Evolutionary conservation across 2,329 filamentous ascomycete species (phyloP).

Genomic region (Colletotrichum falcatum): DNA sequence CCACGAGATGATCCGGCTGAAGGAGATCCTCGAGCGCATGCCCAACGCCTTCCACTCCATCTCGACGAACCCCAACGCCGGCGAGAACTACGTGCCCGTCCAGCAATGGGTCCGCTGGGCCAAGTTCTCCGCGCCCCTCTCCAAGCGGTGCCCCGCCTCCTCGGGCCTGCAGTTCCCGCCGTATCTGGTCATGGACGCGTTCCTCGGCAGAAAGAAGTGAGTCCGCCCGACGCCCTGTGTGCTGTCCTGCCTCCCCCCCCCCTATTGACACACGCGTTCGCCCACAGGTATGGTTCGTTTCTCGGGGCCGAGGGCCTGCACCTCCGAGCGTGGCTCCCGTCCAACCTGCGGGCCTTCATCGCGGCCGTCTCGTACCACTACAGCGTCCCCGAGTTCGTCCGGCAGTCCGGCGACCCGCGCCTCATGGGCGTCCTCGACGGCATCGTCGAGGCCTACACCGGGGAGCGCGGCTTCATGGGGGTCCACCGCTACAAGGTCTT

Average conservation of each 20-base stretch:
- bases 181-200: conserved; percentile 66
- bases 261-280: not conserved
- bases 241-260: not conserved
- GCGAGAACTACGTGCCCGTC: conserved; percentile 62
- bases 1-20: conserved; percentile 62
- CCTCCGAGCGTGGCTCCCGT: conserved; percentile 64
- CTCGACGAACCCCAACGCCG: conserved; percentile 63
- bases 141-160: conserved; percentile 62
- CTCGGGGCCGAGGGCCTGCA: conserved; percentile 65
- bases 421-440: conserved; percentile 66
- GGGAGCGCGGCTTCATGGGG: conserved; percentile 67
- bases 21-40: conserved; percentile 65
- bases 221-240: no score
- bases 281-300: conserved; percentile 61
- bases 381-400: conserved; percentile 64
- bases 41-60: conserved; percentile 67
- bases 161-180: conserved; percentile 65
- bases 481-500: conserved; percentile 68
- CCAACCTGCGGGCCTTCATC: conserved; percentile 66
- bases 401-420: conserved; percentile 59
- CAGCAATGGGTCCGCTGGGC: conserved; percentile 63
- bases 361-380: conserved; percentile 67
- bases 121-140: conserved; percentile 63
- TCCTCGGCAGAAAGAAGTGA: conserved; percentile 61
- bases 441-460: conserved; percentile 66